Conservation (phyloP, 768 basidiomycete genomes). For the Suillus subluteus region DNA sequence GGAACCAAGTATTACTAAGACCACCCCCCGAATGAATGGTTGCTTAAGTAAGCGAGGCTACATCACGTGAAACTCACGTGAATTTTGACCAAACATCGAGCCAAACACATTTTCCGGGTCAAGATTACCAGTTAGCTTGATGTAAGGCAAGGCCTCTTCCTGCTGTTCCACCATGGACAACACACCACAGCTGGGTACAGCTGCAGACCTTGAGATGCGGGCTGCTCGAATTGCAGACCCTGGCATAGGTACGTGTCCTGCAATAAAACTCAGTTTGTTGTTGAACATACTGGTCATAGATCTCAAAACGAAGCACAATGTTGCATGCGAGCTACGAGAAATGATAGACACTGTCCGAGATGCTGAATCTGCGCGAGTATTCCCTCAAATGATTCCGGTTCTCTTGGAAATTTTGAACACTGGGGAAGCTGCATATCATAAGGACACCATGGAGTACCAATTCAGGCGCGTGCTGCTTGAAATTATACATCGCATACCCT, state of each 20-base stretch:
- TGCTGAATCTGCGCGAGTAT: conserved; percentile 67
- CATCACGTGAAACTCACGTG: conserved; percentile 39
- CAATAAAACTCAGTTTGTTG: conserved; percentile 3
- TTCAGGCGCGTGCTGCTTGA: conserved; percentile 89
- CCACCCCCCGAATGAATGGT: not conserved
- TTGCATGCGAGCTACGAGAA: conserved; percentile 81
- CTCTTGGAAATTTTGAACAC: conserved; percentile 73
- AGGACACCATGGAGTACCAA: conserved; percentile 71
- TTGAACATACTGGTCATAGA: conserved; percentile 43
- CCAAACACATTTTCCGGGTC: conserved; percentile 39
- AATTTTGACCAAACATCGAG: conserved; percentile 29
- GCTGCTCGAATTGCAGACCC: conserved; percentile 78
- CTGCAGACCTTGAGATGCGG: conserved; percentile 69
- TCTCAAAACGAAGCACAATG: conserved; percentile 67
- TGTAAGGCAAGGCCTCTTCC: not conserved
- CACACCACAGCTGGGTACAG: conserved; percentile 46
- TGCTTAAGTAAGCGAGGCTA: not conserved
- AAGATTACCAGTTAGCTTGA: conserved; percentile 2
- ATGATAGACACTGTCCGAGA: conserved; percentile 81
- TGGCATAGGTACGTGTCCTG: conserved; percentile 56
- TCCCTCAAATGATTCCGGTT: conserved; percentile 74
- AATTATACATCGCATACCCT: conserved; percentile 86
- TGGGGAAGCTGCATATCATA: conserved; percentile 67
- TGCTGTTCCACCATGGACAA: conserved; percentile 41
- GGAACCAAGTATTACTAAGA: not conserved